These are phyloP conservation scores for Calonectria henricotiae DNA, from an alignment of 2,329 filamentous ascomycete genomes.

Conservation along the genomic window DNA sequence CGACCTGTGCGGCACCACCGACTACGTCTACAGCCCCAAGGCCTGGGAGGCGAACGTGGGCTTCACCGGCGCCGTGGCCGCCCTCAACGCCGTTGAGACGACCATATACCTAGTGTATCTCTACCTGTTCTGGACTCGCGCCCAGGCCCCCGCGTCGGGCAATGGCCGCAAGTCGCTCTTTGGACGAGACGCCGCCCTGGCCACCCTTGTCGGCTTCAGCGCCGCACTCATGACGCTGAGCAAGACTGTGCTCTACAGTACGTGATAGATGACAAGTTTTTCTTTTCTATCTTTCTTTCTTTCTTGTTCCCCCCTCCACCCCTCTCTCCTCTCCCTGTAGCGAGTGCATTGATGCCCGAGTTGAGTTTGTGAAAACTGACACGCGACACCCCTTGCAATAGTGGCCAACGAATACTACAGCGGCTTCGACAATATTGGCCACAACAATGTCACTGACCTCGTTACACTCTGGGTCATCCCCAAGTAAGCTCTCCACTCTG, in stretches of 20 bases:
- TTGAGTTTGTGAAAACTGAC: not conserved
- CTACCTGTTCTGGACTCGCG: constrained; percentile 55
- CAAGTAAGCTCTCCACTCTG: constrained; percentile 64
- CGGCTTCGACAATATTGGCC: constrained; percentile 72
- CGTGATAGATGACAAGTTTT: constrained; percentile 52
- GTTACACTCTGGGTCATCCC: constrained; percentile 72
- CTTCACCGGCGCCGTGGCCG: constrained; percentile 83
- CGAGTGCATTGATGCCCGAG: not conserved
- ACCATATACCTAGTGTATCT: constrained; percentile 75
- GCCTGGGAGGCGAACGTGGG: constrained; percentile 79
- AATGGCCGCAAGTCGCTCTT: constrained; percentile 56
- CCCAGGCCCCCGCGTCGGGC: constrained; percentile 39
- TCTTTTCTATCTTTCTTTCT: not conserved
- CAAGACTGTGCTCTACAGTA: constrained; percentile 76
- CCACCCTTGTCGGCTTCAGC: constrained; percentile 67
- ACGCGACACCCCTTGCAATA: constrained; percentile 47
- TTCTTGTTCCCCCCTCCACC: too few relatives aligned
- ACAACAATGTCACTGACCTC: constrained; percentile 66
- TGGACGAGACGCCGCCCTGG: constrained; percentile 64
- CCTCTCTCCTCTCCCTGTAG: not conserved
- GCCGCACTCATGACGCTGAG: constrained; percentile 74
- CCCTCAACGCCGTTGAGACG: constrained; percentile 80
- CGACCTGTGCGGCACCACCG: constrained; percentile 83
- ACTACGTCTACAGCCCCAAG: constrained; percentile 86
- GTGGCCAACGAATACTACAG: constrained; percentile 73